These are phyloP conservation scores for Aspergillus carlsbadensis DNA, from an alignment of 495 filamentous ascomycete species.

Conservation along the genomic window DNA sequence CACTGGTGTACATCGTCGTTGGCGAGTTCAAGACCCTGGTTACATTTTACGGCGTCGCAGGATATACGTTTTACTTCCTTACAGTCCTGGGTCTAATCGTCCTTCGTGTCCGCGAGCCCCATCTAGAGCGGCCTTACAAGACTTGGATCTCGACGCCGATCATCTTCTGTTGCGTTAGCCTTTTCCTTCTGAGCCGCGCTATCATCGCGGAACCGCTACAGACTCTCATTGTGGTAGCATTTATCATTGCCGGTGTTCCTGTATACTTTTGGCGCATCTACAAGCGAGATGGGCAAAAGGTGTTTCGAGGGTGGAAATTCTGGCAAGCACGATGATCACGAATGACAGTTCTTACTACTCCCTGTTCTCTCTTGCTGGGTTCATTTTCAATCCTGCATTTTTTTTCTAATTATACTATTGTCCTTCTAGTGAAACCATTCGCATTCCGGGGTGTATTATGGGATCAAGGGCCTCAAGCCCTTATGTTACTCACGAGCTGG, in stretches of 20 bases:
- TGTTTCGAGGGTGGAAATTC: slow-evolving; percentile 57
- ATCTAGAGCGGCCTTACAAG: slow-evolving; percentile 83
- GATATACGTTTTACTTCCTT: slow-evolving; percentile 95
- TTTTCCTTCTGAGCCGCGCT: slow-evolving; percentile 85
- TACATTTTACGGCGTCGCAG: slow-evolving; percentile 96
- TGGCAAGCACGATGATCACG: slow-evolving; percentile 49
- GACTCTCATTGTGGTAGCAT: slow-evolving; percentile 79
- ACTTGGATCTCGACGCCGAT: slow-evolving; percentile 97
- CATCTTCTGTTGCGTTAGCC: slow-evolving; percentile 94
- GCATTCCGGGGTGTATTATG: slow-evolving; percentile 30
- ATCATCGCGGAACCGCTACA: slow-evolving; percentile 89
- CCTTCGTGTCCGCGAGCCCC: slow-evolving; percentile 82
- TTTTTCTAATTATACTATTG: background rate
- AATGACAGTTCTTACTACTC: background rate
- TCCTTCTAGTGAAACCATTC: slow-evolving; percentile 21
- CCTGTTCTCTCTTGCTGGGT: background rate
- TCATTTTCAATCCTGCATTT: background rate
- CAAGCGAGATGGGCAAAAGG: slow-evolving; percentile 46
- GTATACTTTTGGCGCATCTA: slow-evolving; percentile 86
- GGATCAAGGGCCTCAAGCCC: background rate
- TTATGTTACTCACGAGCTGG: slow-evolving; percentile 12
- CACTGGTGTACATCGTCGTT: slow-evolving; percentile 71
- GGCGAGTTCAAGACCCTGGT: slow-evolving; percentile 90
- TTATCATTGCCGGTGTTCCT: slow-evolving; percentile 79
- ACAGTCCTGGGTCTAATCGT: slow-evolving; percentile 93